Conservation (phyloP, 2,329 filamentous ascomycete species). For the Capronia coronata region DNA sequence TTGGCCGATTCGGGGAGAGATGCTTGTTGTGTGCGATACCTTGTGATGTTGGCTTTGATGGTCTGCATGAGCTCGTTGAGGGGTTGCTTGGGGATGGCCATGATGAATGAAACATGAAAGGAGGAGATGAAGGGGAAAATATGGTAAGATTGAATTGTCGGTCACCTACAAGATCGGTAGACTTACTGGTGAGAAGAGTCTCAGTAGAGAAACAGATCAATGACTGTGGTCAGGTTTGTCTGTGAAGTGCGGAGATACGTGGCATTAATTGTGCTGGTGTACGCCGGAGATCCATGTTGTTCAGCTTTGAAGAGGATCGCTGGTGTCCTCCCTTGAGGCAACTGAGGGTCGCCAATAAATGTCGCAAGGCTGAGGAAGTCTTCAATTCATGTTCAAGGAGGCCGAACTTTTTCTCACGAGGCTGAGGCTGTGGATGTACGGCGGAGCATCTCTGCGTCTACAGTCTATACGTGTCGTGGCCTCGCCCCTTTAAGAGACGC, state of each 20-base stretch:
- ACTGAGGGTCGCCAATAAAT: too few relatives aligned
- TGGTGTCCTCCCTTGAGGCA: neutral
- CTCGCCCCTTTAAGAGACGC: too few relatives aligned
- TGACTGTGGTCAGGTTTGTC: too few relatives aligned
- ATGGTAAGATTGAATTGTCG: neutral
- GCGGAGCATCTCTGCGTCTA: neutral
- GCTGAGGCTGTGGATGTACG: neutral
- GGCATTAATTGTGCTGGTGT: too few relatives aligned
- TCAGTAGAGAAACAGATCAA: too few relatives aligned
- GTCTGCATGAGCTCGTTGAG: constrained; percentile 14
- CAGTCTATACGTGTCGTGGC: too few relatives aligned
- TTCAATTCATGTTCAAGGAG: too few relatives aligned
- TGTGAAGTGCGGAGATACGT: too few relatives aligned
- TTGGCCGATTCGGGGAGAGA: neutral
- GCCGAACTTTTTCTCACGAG: neutral
- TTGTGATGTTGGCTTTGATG: constrained; percentile 15
- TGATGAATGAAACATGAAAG: constrained; percentile 31
- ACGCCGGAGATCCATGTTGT: too few relatives aligned
- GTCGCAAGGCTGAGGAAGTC: neutral
- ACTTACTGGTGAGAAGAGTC: neutral
- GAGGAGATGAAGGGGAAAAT: neutral
- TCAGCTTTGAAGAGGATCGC: neutral
- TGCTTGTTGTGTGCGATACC: constrained; percentile 6
- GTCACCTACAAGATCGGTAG: neutral
- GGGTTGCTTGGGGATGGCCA: constrained; percentile 9